Conservation (phyloP, 1,284 basidiomycete species). For the Blastosporella zonata region DNA sequence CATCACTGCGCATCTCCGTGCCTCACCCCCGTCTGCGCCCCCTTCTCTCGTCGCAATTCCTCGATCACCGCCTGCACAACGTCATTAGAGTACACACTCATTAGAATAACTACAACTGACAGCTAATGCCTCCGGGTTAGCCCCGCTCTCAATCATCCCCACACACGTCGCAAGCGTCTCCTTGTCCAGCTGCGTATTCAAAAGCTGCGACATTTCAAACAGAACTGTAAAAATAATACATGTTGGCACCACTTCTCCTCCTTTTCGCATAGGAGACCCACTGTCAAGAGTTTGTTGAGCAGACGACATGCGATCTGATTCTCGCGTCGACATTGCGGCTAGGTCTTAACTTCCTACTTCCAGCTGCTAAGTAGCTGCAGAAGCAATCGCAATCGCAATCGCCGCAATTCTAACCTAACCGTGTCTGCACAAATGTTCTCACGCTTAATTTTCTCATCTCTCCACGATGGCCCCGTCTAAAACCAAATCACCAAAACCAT, state of each 20-base stretch:
- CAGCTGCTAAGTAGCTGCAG: too few species aligned
- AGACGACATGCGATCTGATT: slow-evolving; percentile 64
- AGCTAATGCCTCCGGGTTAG: slow-evolving; percentile 83
- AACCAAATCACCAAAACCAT: slow-evolving; percentile 28
- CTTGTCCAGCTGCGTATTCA: slow-evolving; percentile 80
- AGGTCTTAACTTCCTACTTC: too few species aligned
- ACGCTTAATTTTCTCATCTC: slow-evolving; percentile 14
- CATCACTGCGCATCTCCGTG: background rate
- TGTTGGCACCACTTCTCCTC: background rate
- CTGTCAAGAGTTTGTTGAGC: slow-evolving; percentile 80
- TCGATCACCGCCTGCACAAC: slow-evolving; percentile 64
- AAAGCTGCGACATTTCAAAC: slow-evolving; percentile 77
- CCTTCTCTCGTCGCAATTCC: slow-evolving; percentile 67
- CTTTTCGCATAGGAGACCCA: slow-evolving; percentile 36
- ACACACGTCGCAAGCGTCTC: slow-evolving; percentile 82
- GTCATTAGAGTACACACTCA: background rate
- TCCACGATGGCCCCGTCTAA: slow-evolving; percentile 37
- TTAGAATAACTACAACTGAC: slow-evolving; percentile 42
- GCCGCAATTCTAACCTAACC: too few species aligned
- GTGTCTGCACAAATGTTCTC: slow-evolving; percentile 11
- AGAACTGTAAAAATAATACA: slow-evolving; percentile 48
- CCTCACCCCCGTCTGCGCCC: slow-evolving; percentile 29
- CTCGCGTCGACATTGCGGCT: slow-evolving; percentile 48
- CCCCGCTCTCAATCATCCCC: slow-evolving; percentile 81
- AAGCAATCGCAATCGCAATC: too few species aligned